Percentiles rank a stretch among this genome's conserved stretches.
These are phyloP conservation scores for Leishmania martiniquensis DNA, from an alignment of 208 protist genomes.

Conservation along the genomic window DNA sequence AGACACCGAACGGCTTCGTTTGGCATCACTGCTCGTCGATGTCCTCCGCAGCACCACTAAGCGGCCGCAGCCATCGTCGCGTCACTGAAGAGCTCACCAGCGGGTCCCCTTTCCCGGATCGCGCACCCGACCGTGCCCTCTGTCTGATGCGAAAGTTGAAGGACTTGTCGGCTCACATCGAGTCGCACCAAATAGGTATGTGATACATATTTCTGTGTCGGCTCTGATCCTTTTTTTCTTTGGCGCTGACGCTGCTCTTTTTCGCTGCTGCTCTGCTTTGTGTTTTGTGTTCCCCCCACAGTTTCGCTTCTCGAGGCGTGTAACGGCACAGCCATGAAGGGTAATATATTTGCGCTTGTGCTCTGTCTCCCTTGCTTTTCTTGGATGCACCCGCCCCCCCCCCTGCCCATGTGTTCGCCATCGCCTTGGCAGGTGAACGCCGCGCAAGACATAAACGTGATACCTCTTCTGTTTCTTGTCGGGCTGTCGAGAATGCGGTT, in stretches of 20 bases:
- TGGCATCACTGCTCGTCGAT: slow-evolving; percentile 21
- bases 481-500: too few relatives aligned
- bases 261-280: too few relatives aligned
- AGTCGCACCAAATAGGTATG: too few relatives aligned
- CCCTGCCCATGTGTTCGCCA: not conserved
- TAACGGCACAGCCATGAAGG: too few relatives aligned
- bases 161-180: too few relatives aligned
- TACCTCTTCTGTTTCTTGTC: not conserved
- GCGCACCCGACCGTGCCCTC: not conserved
- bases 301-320: too few relatives aligned
- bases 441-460: not conserved
- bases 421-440: not conserved
- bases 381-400: not conserved
- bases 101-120: too few relatives aligned
- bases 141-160: too few relatives aligned
- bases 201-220: too few relatives aligned
- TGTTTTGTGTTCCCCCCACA: not conserved
- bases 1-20: slow-evolving; percentile 9
- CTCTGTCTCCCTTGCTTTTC: not conserved
- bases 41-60: slow-evolving; percentile 10
- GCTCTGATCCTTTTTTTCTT: too few relatives aligned
- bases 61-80: not conserved
- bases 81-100: not conserved
- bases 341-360: too few relatives aligned
- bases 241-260: too few relatives aligned